These are phyloP conservation scores for Ceratocystis diversiconidia DNA, from an alignment of 2,329 filamentous ascomycete genomes.

Conservation along the genomic window DNA sequence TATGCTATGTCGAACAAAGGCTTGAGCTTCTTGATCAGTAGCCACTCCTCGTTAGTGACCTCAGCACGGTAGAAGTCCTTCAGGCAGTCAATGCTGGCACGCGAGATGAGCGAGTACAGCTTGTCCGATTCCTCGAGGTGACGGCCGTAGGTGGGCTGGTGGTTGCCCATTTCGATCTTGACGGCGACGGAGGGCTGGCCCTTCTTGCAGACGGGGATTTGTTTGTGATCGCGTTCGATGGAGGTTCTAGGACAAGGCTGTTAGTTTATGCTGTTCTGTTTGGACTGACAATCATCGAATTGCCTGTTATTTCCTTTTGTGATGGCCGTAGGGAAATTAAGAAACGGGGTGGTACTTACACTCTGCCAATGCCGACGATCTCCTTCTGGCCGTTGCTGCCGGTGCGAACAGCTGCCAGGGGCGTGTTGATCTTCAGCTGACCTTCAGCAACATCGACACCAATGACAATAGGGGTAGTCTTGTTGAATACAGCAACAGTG, in stretches of 20 bases:
- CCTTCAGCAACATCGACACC: conserved; percentile 94
- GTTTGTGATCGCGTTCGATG: conserved; percentile 96
- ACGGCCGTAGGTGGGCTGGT: conserved; percentile 87
- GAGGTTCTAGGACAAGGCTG: conserved; percentile 48
- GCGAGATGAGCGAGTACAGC: conserved; percentile 76
- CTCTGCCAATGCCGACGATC: conserved; percentile 72
- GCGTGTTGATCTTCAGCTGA: conserved; percentile 71
- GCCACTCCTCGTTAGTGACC: conserved; percentile 86
- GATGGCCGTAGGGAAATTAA: background rate
- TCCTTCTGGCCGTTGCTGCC: conserved; percentile 76
- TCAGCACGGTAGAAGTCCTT: conserved; percentile 91
- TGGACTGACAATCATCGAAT: background rate
- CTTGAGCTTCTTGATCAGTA: conserved; percentile 89
- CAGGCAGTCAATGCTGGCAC: conserved; percentile 79
- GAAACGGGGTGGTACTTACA: conserved; percentile 46
- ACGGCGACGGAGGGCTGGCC: conserved; percentile 93
- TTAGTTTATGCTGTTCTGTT: conserved; percentile 21
- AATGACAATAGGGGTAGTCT: conserved; percentile 86
- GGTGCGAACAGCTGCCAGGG: conserved; percentile 72
- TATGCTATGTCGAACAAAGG: conserved; percentile 77
- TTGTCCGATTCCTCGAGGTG: conserved; percentile 85
- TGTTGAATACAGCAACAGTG: conserved; percentile 93
- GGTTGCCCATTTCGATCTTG: conserved; percentile 87
- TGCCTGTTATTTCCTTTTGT: background rate
- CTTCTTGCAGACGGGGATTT: conserved; percentile 82